These are phyloP conservation scores for Lasiodiplodia citricola DNA, from an alignment of 2,329 filamentous ascomycete species.

Conservation along the genomic window DNA sequence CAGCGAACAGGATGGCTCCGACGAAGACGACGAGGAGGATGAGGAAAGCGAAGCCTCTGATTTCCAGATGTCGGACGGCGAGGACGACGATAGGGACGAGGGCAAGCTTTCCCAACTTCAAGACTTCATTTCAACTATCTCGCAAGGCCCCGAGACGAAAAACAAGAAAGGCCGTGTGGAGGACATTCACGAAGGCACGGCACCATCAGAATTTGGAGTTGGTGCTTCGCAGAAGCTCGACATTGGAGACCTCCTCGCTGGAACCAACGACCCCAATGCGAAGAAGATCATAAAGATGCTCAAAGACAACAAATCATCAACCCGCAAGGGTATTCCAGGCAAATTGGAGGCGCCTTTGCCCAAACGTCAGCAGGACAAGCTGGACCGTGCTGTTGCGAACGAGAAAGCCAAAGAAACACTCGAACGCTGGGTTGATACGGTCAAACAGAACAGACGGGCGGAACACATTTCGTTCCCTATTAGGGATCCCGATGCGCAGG, in stretches of 20 bases:
- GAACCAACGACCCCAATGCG: slow-evolving; percentile 74
- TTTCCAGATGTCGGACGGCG: slow-evolving; percentile 54
- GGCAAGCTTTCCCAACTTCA: slow-evolving; percentile 68
- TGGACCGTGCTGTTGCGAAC: slow-evolving; percentile 83
- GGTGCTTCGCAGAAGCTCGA: slow-evolving; percentile 71
- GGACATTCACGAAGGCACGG: slow-evolving; percentile 63
- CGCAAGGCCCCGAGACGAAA: slow-evolving; percentile 46
- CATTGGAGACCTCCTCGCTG: slow-evolving; percentile 74
- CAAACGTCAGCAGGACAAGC: slow-evolving; percentile 82
- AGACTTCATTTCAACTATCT: slow-evolving; percentile 71
- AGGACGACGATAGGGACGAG: slow-evolving; percentile 53
- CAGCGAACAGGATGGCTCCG: slow-evolving; percentile 60
- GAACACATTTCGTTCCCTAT: slow-evolving; percentile 91
- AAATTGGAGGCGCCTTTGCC: slow-evolving; percentile 84
- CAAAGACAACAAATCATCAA: slow-evolving; percentile 66
- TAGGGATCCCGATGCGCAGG: slow-evolving; percentile 69
- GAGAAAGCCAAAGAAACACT: slow-evolving; percentile 91
- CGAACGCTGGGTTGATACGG: slow-evolving; percentile 90
- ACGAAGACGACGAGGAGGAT: slow-evolving; percentile 53
- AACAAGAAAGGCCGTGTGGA: slow-evolving; percentile 40
- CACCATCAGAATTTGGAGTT: slow-evolving; percentile 65
- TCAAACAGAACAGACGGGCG: slow-evolving; percentile 89
- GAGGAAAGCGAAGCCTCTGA: slow-evolving; percentile 56
- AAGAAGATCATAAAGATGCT: slow-evolving; percentile 81
- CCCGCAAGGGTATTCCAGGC: slow-evolving; percentile 60